Base-by-base conservation (phyloP, 768 basidiomycete species). In the Podaxis sp. region DNA sequence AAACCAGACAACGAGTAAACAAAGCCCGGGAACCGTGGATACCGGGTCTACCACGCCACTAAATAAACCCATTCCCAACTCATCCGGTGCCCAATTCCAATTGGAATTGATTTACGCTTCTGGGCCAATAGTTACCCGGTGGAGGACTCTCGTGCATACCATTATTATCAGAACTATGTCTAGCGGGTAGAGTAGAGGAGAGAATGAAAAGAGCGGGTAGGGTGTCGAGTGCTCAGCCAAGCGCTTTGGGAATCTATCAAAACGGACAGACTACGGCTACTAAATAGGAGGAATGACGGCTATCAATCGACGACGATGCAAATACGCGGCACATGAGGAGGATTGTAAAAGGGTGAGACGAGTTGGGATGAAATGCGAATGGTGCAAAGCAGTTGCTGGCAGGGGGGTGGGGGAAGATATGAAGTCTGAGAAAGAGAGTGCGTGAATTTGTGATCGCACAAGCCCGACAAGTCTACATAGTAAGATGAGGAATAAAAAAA, bases 81-180 rank as follows among this genome's bases (percentile, higher is more conserved):
- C 33, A 0, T 33, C 30, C 20, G 44, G 44, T 46, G 44, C 44
- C 44, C 44, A 20, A 22, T 10, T 15, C 44, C 44, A 46, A 17
- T 46, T 17, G 40, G 17, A n/a, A 41, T 41, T 41, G 40, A 41
- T 41, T 41, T 33, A 33, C 33, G 8, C 33, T 33, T 33, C 10
- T 33, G 7, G 8, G 10, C 10, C 41, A 4, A 44, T 20, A 22
- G 26, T 40, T 20, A 33, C 38, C 51, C 44, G 38, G 51, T 46
- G 52, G 33, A 44, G 26, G n/a, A 26, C 46, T 8, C 49, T 51
- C 36, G 15, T 41, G 50, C 38, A 61, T 56, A 37, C 17, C 53
- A 56, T 62, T 62, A 50, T 26, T 17, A 56, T 48, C 33, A 33
- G 46, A 37, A 48, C 41, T 62, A 62, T 53, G 26, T 62, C 60